phyloP scores from a whole-genome alignment of 2,329 filamentous ascomycete genomes.

The Thelonectria discophora region DNA sequence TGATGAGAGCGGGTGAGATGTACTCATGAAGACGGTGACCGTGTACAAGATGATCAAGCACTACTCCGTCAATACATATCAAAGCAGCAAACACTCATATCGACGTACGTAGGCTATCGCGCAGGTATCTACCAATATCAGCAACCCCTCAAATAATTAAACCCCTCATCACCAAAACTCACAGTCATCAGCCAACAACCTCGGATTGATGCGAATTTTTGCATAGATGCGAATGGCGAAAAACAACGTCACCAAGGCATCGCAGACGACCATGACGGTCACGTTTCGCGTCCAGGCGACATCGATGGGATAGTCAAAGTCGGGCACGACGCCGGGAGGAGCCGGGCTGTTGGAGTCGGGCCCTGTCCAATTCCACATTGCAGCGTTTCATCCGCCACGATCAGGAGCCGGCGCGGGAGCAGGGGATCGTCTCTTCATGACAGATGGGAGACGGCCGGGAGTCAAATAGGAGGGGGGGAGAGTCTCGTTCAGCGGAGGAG shows the following conservation, averaged over 20 bases:
- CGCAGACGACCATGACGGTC: constrained; percentile 24
- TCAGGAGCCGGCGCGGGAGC: background rate
- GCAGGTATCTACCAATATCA: constrained; percentile 27
- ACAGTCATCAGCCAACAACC: constrained; percentile 32
- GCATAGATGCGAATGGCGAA: constrained; percentile 32
- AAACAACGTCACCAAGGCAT: constrained; percentile 18
- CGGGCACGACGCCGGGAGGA: constrained; percentile 31
- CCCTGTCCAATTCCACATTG: constrained; percentile 39
- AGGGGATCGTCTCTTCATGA: constrained; percentile 12
- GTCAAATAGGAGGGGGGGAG: background rate
- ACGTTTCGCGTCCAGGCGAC: constrained; percentile 35
- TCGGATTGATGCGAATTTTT: constrained; percentile 28
- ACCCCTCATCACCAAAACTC: background rate
- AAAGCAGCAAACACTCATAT: too few relatives aligned
- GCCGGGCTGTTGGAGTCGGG: constrained; percentile 37
- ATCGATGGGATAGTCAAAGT: constrained; percentile 31
- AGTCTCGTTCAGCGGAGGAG: background rate
- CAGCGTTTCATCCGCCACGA: constrained; percentile 7
- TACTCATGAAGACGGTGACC: constrained; percentile 31
- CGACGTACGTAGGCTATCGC: constrained; percentile 30
- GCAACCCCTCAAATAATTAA: constrained; percentile 2
- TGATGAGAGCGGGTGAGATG: background rate
- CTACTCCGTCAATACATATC: background rate
- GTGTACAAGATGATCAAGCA: constrained; percentile 19
- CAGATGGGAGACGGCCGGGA: background rate